A percentile compares a stretch with the other conserved stretches of the same genome.
Evolutionary conservation across 176 grass and related monocot species (phyloP).

Genomic region (Olyra latifolia): DNA sequence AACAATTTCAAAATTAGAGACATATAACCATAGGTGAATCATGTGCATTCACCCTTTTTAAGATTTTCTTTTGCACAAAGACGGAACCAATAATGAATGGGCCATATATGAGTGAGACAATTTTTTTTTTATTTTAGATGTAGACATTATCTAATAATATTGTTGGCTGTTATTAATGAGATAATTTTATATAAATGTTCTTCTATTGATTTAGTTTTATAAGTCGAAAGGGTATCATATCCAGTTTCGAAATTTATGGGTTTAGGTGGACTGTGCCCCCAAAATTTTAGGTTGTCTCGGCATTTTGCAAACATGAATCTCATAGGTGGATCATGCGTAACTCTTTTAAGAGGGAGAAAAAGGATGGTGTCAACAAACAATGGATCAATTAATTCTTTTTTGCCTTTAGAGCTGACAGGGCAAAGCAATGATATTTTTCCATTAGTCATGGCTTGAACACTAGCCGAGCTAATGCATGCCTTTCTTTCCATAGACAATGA

Average conservation of each 20-base stretch:
- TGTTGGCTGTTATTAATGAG: no score
- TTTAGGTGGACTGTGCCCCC: no score
- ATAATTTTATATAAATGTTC: no score
- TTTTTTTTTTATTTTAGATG: no score
- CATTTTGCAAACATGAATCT: background rate
- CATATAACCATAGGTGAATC: background rate
- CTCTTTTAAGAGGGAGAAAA: background rate
- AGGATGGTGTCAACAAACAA: background rate
- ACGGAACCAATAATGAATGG: no score
- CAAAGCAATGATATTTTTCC: background rate
- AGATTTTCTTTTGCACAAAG: no score
- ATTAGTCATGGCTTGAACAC: background rate
- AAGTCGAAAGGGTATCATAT: no score
- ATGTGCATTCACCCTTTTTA: background rate
- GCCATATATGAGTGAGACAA: no score
- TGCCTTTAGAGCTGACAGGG: background rate
- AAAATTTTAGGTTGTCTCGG: background rate
- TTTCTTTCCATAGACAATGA: constrained; percentile 31
- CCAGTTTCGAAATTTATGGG: background rate
- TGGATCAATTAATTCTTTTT: background rate
- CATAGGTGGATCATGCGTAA: background rate
- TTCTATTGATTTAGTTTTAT: no score
- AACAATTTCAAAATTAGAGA: background rate
- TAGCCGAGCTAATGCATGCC: constrained; percentile 15
- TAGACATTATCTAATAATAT: no score